These are phyloP conservation scores for Apiospora pterosperma DNA, from an alignment of 2,329 filamentous ascomycete species.

Conservation along the genomic window DNA sequence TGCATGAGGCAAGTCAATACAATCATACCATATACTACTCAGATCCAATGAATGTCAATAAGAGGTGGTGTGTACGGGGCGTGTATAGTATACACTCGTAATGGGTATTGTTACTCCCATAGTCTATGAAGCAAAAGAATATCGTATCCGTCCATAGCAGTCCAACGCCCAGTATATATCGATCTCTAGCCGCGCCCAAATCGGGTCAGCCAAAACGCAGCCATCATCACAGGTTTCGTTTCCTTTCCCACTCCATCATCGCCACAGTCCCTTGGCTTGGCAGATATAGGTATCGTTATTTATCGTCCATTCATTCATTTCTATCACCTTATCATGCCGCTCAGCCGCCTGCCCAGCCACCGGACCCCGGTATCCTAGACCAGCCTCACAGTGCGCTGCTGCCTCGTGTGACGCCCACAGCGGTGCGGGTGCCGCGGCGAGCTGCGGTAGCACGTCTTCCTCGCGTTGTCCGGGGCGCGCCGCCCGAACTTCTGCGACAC, in stretches of 20 bases:
- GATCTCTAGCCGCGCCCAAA: background rate
- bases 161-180: background rate
- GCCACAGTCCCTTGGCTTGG: background rate
- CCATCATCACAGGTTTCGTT: background rate
- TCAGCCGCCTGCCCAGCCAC: background rate
- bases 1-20: background rate
- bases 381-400: conserved; percentile 27
- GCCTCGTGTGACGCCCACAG: conserved; percentile 51
- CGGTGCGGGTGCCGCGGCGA: conserved; percentile 56
- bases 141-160: background rate
- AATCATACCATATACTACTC: background rate
- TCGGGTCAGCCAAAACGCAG: background rate
- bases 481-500: conserved; percentile 56
- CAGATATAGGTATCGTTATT: background rate
- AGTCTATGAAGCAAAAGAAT: background rate
- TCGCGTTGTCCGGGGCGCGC: conserved; percentile 42
- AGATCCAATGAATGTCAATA: background rate
- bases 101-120: background rate
- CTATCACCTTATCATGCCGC: background rate
- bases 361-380: conserved; percentile 11
- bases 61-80: too few relatives aligned
- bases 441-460: conserved; percentile 54
- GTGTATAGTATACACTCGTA: background rate
- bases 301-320: background rate
- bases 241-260: background rate